Conservation (phyloP, 495 filamentous ascomycete species). For the Aspergillus taichungensis region DNA sequence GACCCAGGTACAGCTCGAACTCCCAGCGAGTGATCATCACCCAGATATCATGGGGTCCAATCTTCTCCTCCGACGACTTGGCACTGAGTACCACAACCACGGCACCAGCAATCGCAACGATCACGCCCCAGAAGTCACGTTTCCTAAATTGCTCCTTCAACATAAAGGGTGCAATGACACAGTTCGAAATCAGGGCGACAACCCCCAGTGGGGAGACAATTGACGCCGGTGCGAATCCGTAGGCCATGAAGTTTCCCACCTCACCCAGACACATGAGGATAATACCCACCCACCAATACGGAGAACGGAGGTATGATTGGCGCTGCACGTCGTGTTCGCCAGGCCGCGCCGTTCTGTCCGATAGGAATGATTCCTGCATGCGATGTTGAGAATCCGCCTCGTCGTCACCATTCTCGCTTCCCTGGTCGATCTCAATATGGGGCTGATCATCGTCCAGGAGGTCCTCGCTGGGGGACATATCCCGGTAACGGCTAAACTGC, state of each 20-base stretch:
- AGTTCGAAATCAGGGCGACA: conserved; percentile 91
- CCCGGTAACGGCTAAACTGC: conserved; percentile 20
- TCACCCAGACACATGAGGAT: conserved; percentile 89
- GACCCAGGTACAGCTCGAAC: conserved; percentile 80
- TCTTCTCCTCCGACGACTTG: conserved; percentile 77
- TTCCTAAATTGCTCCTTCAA: conserved; percentile 80
- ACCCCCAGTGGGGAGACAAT: conserved; percentile 96
- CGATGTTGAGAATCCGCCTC: conserved; percentile 11
- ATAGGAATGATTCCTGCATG: conserved; percentile 26
- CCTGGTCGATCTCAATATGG: neutral
- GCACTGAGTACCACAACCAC: conserved; percentile 91
- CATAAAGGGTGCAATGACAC: conserved; percentile 86
- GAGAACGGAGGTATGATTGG: conserved; percentile 75
- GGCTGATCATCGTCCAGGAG: conserved; percentile 2
- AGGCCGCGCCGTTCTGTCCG: conserved; percentile 31
- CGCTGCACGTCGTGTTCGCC: conserved; percentile 28
- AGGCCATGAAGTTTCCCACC: conserved; percentile 91
- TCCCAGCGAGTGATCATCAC: conserved; percentile 79
- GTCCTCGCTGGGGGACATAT: conserved; percentile 12
- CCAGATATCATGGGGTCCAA: conserved; percentile 87
- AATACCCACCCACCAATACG: conserved; percentile 94
- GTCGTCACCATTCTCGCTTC: conserved; percentile 7
- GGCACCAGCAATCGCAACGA: conserved; percentile 77
- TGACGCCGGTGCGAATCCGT: conserved; percentile 96
- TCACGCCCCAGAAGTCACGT: conserved; percentile 82